A percentile compares a stretch with the other conserved stretches of the same genome.
Conservation (phyloP, 2,329 filamentous ascomycete species). For the Sarocladium strictum region DNA sequence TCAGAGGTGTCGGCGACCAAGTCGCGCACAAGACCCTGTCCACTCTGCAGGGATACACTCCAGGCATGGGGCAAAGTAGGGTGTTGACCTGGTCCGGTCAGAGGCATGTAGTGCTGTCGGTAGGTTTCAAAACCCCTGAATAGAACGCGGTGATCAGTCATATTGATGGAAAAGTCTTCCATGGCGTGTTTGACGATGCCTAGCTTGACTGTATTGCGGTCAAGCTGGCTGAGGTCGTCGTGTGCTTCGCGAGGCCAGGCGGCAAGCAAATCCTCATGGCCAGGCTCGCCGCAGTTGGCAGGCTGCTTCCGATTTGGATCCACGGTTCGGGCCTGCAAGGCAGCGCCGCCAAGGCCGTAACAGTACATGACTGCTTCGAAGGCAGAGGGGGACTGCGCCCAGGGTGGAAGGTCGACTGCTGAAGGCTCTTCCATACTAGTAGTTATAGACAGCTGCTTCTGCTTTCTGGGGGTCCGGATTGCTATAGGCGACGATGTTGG, state of each 20-base stretch:
- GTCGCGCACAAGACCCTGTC: not conserved
- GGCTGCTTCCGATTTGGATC: not conserved
- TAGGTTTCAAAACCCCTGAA: not conserved
- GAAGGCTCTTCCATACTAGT: not conserved
- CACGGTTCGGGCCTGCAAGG: not conserved
- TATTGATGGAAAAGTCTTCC: not conserved
- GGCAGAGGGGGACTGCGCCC: not conserved
- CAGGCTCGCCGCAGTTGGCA: not conserved
- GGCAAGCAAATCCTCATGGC: not conserved
- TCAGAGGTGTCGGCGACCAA: not conserved
- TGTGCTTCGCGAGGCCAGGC: not conserved
- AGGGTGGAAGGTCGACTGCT: not conserved
- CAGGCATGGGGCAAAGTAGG: not conserved
- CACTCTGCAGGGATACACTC: not conserved
- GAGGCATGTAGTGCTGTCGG: not conserved
- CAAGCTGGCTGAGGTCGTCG: not conserved
- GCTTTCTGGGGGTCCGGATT: not conserved
- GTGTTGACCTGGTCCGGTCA: not conserved
- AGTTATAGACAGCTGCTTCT: not conserved
- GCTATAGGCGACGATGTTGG: not conserved
- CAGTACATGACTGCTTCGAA: not conserved
- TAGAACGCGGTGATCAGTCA: not conserved
- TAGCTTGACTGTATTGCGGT: not conserved
- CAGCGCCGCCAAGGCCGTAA: not conserved
- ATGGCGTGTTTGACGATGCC: not conserved